Conservation (phyloP, 2,329 filamentous ascomycete species). For the Diaporthe citrichinensis region DNA sequence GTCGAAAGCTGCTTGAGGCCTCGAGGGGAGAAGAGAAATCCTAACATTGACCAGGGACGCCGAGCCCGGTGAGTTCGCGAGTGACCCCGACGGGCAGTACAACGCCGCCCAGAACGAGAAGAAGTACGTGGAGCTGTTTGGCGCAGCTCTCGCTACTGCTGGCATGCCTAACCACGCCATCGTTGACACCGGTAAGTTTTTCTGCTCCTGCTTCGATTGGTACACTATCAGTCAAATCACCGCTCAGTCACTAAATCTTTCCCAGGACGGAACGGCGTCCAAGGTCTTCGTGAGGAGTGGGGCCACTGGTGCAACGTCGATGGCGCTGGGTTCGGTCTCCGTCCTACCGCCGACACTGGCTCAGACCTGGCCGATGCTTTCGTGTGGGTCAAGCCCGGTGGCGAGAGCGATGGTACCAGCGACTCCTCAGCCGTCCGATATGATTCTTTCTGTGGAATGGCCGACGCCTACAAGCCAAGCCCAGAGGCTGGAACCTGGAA, state of each 20-base stretch:
- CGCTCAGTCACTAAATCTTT: not conserved
- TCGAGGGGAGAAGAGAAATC: constrained; percentile 25
- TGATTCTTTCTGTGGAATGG: constrained; percentile 56
- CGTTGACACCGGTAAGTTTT: constrained; percentile 54
- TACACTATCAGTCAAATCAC: not conserved
- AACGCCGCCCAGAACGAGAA: constrained; percentile 60
- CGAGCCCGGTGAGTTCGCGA: constrained; percentile 55
- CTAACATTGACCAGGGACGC: constrained; percentile 44
- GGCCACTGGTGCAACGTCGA: constrained; percentile 67
- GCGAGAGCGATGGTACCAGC: constrained; percentile 62
- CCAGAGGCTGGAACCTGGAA: constrained; percentile 60
- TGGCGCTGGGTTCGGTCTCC: constrained; percentile 71
- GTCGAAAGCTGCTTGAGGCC: not conserved
- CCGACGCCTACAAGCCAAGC: constrained; percentile 55
- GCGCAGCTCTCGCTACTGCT: constrained; percentile 50
- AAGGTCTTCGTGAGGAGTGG: constrained; percentile 59
- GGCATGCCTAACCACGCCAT: constrained; percentile 60
- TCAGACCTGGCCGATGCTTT: constrained; percentile 71
- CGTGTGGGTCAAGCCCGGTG: constrained; percentile 77
- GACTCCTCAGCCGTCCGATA: constrained; percentile 53
- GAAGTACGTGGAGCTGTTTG: constrained; percentile 52
- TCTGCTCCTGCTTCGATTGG: not conserved
- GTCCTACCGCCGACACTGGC: constrained; percentile 70
- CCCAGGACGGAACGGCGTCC: constrained; percentile 56
- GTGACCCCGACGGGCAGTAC: constrained; percentile 58